Percentiles rank a stretch among this genome's conserved stretches.
These are phyloP conservation scores for Lophiostoma macrostomum DNA, from an alignment of 495 filamentous ascomycete genomes.

Conservation along the genomic window DNA sequence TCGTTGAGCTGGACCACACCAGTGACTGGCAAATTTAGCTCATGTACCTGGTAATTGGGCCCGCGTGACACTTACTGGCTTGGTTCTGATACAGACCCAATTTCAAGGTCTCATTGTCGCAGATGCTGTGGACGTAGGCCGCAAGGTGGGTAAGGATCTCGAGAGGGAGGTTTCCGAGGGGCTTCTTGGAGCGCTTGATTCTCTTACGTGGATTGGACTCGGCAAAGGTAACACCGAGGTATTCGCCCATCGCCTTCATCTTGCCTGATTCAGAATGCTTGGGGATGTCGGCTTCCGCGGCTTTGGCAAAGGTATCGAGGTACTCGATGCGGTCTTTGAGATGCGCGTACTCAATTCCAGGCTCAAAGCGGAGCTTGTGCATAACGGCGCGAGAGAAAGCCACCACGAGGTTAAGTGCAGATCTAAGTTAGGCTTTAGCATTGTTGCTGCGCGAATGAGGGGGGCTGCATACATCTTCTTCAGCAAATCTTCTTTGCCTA, in stretches of 20 bases:
- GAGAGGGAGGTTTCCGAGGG: slow-evolving; percentile 39
- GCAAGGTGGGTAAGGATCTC: slow-evolving; percentile 38
- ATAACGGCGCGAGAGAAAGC: slow-evolving; percentile 78
- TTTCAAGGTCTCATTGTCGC: slow-evolving; percentile 54
- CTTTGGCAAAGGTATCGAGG: slow-evolving; percentile 67
- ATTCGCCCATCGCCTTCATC: slow-evolving; percentile 28
- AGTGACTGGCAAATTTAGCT: slow-evolving; percentile 19
- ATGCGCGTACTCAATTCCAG: slow-evolving; percentile 73
- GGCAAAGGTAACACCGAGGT: slow-evolving; percentile 36
- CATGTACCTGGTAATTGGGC: too few relatives aligned
- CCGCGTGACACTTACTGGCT: slow-evolving; percentile 28
- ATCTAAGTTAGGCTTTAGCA: slow-evolving; percentile 28
- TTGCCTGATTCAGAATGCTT: slow-evolving; percentile 45
- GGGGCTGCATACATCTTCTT: slow-evolving; percentile 48
- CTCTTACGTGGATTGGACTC: slow-evolving; percentile 33
- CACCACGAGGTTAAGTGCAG: slow-evolving; percentile 76
- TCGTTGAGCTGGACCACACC: slow-evolving; percentile 63
- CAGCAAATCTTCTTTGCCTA: slow-evolving; percentile 67
- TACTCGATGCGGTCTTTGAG: slow-evolving; percentile 57
- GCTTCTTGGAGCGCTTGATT: slow-evolving; percentile 33
- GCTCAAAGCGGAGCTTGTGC: slow-evolving; percentile 83
- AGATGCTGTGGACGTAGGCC: slow-evolving; percentile 34
- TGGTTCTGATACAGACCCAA: slow-evolving; percentile 40
- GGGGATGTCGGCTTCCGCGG: slow-evolving; percentile 55
- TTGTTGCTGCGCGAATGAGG: not conserved